Evolutionary conservation across 148 eudicot species (phyloP).

Genomic region (Vaccinium myrtillus): DNA sequence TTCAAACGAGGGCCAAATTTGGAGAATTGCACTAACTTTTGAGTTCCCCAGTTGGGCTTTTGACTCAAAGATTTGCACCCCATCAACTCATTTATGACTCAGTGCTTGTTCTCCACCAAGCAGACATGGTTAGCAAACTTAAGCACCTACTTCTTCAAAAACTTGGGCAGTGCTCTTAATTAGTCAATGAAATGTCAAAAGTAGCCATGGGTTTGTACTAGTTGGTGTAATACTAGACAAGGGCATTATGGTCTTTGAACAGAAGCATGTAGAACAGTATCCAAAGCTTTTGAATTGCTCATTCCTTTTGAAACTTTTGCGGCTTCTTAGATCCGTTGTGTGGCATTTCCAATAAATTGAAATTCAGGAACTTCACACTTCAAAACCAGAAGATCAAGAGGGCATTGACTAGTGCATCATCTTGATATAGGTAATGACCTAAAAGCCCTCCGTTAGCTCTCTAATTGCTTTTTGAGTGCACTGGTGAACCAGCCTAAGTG

Average conservation of each 20-base stretch:
- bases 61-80: constrained; percentile 28
- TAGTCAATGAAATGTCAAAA: not conserved
- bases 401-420: not conserved
- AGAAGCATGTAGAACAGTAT: not conserved
- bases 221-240: not conserved
- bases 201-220: not conserved
- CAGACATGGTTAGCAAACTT: constrained; percentile 27
- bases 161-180: not conserved
- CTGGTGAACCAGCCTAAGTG: too few relatives aligned
- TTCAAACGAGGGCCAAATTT: constrained; percentile 52
- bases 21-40: constrained; percentile 26
- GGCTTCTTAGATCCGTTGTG: not conserved
- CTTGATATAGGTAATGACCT: not conserved
- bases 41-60: constrained; percentile 34
- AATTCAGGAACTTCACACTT: not conserved
- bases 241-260: not conserved
- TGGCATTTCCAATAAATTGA: constrained; percentile 5
- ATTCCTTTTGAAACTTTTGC: not conserved
- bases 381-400: not conserved
- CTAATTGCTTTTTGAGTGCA: too few relatives aligned
- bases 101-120: constrained; percentile 28
- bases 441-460: too few relatives aligned
- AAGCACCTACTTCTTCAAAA: not conserved
- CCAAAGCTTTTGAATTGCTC: not conserved
- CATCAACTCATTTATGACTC: constrained; percentile 15